phyloP scores from a whole-genome alignment of 352 stramenopile species.

The Phytophthora multivora region DNA sequence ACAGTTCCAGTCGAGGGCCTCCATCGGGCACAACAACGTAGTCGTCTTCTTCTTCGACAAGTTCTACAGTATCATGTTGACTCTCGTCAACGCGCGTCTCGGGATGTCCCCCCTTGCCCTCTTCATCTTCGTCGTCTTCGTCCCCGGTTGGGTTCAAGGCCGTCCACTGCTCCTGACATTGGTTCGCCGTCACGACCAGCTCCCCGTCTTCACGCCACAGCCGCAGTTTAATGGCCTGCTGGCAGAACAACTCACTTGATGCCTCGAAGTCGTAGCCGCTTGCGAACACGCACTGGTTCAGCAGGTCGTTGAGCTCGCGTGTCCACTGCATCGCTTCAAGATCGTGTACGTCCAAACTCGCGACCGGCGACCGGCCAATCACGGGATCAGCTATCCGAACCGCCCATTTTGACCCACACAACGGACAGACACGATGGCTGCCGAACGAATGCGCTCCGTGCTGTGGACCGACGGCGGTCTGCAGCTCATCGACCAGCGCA shows the following conservation, averaged over 20 bases:
- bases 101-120: neutral
- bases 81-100: neutral
- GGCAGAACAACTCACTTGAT: constrained; percentile 43
- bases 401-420: constrained; percentile 23
- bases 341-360: constrained; percentile 6
- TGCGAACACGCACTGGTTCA: constrained; percentile 83
- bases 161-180: constrained; percentile 75
- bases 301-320: constrained; percentile 54
- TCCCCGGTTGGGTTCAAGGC: constrained; percentile 60
- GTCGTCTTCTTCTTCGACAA: constrained; percentile 15
- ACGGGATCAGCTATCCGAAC: constrained; percentile 7
- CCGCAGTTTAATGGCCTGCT: constrained; percentile 44
- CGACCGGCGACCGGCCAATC: constrained; percentile 5
- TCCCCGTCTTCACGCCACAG: constrained; percentile 38
- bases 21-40: constrained; percentile 5
- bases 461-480: constrained; percentile 63
- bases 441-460: constrained; percentile 66
- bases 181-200: constrained; percentile 45
- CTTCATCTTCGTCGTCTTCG: constrained; percentile 37
- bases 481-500: constrained; percentile 83
- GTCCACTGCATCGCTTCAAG: constrained; percentile 69
- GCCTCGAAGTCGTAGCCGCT: constrained; percentile 70
- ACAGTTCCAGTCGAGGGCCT: constrained; percentile 55
- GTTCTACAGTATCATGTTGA: neutral
- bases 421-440: constrained; percentile 16